Evolutionary conservation across 2,329 filamentous ascomycete genomes (phyloP).

Genomic region (Colletotrichum sp.): DNA sequence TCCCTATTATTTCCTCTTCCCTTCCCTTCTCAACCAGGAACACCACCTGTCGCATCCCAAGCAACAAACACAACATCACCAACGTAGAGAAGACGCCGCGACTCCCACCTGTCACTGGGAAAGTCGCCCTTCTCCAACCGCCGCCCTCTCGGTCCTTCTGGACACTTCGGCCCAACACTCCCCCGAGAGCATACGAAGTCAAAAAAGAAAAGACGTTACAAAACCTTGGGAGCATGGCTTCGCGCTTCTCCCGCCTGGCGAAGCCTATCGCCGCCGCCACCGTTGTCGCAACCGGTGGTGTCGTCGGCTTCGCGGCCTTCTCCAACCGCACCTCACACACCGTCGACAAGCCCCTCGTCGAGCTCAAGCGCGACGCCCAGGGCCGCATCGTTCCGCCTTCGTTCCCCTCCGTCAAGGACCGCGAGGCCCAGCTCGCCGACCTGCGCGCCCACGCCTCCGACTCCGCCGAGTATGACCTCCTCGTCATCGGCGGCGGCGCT

Average conservation of each 20-base stretch:
- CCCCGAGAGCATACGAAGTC: neutral
- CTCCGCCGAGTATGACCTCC: constrained; percentile 72
- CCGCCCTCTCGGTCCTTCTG: neutral
- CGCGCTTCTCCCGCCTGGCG: constrained; percentile 38
- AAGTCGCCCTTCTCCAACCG: neutral
- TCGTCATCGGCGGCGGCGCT: constrained; percentile 81
- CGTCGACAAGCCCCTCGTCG: constrained; percentile 36
- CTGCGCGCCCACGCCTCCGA: constrained; percentile 39
- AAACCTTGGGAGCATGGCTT: constrained; percentile 32
- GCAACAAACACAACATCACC: neutral
- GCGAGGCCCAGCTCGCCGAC: constrained; percentile 44
- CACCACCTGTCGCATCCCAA: neutral
- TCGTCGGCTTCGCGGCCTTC: constrained; percentile 32
- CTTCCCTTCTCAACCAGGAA: neutral
- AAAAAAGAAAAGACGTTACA: neutral
- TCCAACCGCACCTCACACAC: constrained; percentile 31
- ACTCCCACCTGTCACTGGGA: neutral
- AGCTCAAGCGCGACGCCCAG: constrained; percentile 38
- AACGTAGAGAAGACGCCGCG: neutral
- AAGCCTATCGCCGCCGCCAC: constrained; percentile 38
- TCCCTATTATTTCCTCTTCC: neutral
- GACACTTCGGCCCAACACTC: constrained; percentile 1
- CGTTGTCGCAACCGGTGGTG: constrained; percentile 29
- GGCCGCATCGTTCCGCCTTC: constrained; percentile 42
- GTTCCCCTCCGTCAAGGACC: constrained; percentile 38